Base-by-base conservation (phyloP, 2,329 filamentous ascomycete genomes). In the Arthrobotrys conoides region DNA sequence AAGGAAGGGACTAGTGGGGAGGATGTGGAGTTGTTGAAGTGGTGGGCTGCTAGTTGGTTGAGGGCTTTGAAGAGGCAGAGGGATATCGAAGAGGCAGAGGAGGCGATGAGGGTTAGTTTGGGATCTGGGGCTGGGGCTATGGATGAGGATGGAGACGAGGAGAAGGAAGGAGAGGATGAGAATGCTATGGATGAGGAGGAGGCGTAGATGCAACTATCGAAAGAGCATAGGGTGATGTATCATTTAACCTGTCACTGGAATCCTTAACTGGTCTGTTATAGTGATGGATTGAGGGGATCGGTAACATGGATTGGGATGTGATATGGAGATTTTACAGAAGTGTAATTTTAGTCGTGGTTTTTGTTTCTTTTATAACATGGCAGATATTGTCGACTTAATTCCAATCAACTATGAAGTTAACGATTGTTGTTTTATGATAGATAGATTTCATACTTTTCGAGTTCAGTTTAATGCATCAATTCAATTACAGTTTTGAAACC, bases 41-140 rank as follows among this genome's bases (percentile, higher is more conserved):
- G 89, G 64, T 98, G 96, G 96, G 94, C 92, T 0, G 89, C 90
- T 83, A 89, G 94, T 59, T 99, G 96, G 96, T 86, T 93, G 80
- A 88, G 93, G 36, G 93, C 96, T 0, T 97, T 97, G 84, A 87
- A 90, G 82, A 88, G 96, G 51, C 92, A 93, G 85, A 89, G 89
- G 14, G 93, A 92, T 1, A 93, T 98, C 14, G 94, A 98, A 85
- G 94, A 97, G 85, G 89, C 92, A 0, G 88, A 89, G 76, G 88
- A 90, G 18, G 86, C 75, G 20, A 78, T 78, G 75, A 67, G 75
- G 68, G 55, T 78, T 30, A 78, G 68, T 44, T 27, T 44, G 10
- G 64, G 63, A 0, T 22, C 22, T 22, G 59, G 51, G 8, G 67
- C 30, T 14, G 41, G 44, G 3, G 73, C 57, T 49, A 71, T 72